A percentile compares a stretch with the other conserved stretches of the same genome.
These are phyloP conservation scores for Saccharomyces hybrid DNA, from an alignment of 1,139 yeast genomes.

Conservation along the genomic window DNA sequence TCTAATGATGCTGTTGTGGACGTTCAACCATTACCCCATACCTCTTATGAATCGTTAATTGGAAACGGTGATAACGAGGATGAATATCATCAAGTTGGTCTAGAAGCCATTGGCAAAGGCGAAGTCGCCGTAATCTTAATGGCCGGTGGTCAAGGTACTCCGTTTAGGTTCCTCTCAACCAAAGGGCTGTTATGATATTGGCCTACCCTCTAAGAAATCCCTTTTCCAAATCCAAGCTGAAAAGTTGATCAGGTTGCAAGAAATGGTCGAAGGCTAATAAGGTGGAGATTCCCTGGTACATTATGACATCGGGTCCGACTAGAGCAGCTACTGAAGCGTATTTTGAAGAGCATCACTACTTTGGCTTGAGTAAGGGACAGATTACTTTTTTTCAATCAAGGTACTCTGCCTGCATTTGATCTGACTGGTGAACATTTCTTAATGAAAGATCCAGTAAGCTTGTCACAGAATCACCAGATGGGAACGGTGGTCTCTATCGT, in stretches of 20 bases:
- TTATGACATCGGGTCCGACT: conserved; percentile 95
- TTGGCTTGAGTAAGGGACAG: conserved; percentile 58
- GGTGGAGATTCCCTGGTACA: conserved; percentile 63
- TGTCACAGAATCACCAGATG: conserved; percentile 92
- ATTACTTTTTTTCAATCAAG: conserved; percentile 85
- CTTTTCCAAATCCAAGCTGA: conserved; percentile 92
- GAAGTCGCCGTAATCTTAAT: conserved; percentile 83
- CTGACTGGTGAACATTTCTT: conserved; percentile 63
- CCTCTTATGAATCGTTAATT: conserved; percentile 28
- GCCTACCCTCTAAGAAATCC: conserved; percentile 74
- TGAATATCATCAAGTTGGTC: conserved; percentile 55
- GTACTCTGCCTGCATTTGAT: conserved; percentile 85
- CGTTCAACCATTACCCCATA: conserved; percentile 27
- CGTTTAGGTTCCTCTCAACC: conserved; percentile 84
- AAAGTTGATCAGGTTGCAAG: conserved; percentile 58
- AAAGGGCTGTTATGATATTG: conserved; percentile 87
- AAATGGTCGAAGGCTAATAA: conserved; percentile 40
- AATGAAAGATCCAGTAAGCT: conserved; percentile 44
- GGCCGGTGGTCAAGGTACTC: conserved; percentile 98
- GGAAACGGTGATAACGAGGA: conserved; percentile 26
- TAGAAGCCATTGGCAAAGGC: conserved; percentile 57
- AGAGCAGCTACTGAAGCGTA: conserved; percentile 65
- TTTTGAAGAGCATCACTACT: conserved; percentile 53
- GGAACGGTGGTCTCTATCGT: conserved; percentile 93
- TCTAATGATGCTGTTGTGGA: conserved; percentile 1